Conservation (phyloP, 169 alveolate species). For the Sarcocystis neurona region DNA sequence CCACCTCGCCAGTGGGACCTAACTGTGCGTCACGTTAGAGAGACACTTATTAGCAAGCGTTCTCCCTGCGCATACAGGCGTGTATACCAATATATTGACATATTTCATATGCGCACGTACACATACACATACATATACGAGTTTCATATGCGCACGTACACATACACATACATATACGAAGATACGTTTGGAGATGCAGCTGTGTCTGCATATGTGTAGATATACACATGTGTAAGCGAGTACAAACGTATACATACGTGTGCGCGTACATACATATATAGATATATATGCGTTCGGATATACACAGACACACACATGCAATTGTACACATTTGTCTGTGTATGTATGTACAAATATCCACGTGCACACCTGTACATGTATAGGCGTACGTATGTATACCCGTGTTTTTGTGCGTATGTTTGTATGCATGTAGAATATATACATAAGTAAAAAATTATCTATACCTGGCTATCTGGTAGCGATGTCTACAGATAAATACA, state of each 20-base stretch:
- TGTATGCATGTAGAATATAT: too few relatives aligned
- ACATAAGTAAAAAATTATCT: neutral
- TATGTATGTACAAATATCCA: neutral
- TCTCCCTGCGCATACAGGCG: neutral
- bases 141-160: neutral
- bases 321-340: neutral
- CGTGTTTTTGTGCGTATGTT: too few relatives aligned
- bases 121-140: neutral
- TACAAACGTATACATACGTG: neutral
- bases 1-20: neutral
- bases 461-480: neutral
- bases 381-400: too few relatives aligned
- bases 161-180: neutral
- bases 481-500: neutral
- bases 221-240: neutral
- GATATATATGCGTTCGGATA: neutral
- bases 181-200: neutral
- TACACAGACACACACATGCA: neutral
- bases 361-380: too few relatives aligned
- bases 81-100: too few relatives aligned
- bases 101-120: neutral
- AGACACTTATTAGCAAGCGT: neutral
- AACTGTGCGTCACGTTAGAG: neutral
- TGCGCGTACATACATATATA: neutral
- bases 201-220: neutral